A percentile compares a stretch with the other conserved stretches of the same genome.
These are phyloP conservation scores for Solanum bukasovii DNA, from an alignment of 257 asterid genomes.

Conservation along the genomic window DNA sequence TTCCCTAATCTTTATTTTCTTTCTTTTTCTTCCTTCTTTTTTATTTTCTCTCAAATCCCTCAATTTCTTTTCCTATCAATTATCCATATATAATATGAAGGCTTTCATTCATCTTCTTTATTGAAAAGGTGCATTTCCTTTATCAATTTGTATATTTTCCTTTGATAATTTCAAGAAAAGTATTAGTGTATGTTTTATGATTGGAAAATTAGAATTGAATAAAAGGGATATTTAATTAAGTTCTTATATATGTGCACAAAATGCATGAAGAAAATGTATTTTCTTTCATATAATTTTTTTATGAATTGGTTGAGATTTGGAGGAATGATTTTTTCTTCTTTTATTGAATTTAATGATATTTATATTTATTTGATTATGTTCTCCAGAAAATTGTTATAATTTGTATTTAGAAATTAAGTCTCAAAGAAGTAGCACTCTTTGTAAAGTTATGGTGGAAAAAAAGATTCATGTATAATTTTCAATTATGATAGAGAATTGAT, in stretches of 20 bases:
- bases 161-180: neutral
- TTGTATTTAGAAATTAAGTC: neutral
- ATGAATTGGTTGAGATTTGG: neutral
- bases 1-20: neutral
- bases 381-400: neutral
- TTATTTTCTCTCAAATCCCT: neutral
- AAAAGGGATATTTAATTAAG: neutral
- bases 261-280: neutral
- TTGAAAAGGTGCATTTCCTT: neutral
- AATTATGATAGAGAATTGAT: neutral
- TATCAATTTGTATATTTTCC: neutral
- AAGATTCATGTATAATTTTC: neutral
- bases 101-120: neutral
- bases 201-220: neutral
- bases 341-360: neutral
- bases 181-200: neutral
- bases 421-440: neutral
- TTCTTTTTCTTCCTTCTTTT: neutral
- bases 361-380: neutral
- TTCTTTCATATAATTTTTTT: neutral
- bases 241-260: neutral
- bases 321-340: neutral
- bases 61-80: neutral
- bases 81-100: neutral
- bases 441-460: no score